Evolutionary conservation across 2,329 filamentous ascomycete species (phyloP).

Genomic region (Beauveria sp.): DNA sequence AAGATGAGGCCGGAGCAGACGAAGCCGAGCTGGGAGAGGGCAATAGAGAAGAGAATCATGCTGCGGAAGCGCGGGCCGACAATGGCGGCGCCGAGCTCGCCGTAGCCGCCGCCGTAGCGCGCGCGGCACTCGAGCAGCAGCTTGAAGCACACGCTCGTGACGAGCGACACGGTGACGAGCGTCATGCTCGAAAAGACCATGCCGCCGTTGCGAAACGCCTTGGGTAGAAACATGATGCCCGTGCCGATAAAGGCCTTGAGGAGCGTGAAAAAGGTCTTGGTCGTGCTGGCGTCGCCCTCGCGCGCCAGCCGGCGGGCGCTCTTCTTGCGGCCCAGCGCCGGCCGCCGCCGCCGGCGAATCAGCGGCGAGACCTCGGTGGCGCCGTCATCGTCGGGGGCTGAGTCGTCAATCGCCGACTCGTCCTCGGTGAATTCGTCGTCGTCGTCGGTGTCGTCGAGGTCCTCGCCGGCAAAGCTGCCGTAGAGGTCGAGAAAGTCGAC

Average conservation of each 20-base stretch:
- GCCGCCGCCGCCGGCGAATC: constrained; percentile 18
- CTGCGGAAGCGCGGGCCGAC: constrained; percentile 55
- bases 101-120: constrained; percentile 61
- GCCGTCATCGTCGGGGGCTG: constrained; percentile 24
- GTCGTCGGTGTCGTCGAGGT: constrained; percentile 47
- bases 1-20: constrained; percentile 74
- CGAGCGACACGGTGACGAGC: constrained; percentile 54
- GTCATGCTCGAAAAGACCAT: constrained; percentile 67
- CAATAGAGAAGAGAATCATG: constrained; percentile 62
- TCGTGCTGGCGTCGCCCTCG: constrained; percentile 57
- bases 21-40: constrained; percentile 69
- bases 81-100: constrained; percentile 62
- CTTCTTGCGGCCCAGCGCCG: constrained; percentile 41
- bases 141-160: constrained; percentile 66
- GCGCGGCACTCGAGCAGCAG: constrained; percentile 61
- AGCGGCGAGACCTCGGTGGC: constrained; percentile 55
- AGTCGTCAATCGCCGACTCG: constrained; percentile 46
- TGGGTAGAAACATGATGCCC: constrained; percentile 75
- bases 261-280: constrained; percentile 70
- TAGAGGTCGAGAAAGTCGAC: constrained; percentile 71
- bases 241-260: constrained; percentile 75
- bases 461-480: constrained; percentile 69
- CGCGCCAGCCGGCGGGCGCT: constrained; percentile 36
- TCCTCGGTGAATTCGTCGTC: constrained; percentile 26
- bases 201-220: constrained; percentile 71